Base-by-base conservation (phyloP, 148 eudicot species). In the Nepenthes mirabilis region DNA sequence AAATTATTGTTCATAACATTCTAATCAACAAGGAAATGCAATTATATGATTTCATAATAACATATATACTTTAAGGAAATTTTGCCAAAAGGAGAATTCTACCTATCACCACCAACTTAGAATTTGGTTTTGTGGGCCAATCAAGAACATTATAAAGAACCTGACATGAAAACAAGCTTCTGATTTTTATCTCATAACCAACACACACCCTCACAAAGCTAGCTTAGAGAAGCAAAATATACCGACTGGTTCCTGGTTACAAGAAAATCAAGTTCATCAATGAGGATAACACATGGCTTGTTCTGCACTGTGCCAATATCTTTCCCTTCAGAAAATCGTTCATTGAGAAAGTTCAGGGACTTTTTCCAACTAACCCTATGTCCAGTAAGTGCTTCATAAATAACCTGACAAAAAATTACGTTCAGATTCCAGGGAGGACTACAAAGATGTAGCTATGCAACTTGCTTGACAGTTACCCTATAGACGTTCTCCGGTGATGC, bases 121-220 rank as follows among this genome's bases (percentile, higher is more conserved):
- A 89, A 70, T 86, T 74, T 43, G 95, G 97, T 79, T 84, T 84
- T 40, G 90, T 89, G n/a, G 99, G 99, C 99, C 99, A 94, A 70
- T 94, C 97, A 72, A 94, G 99, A 78, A 94, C 84, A 82, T 94
- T 94, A 80, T 94, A 94, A 1, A 94, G 79, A 63, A 94, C 99
- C 99, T 94, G 89, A 49, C 37, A 40, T 56, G 47, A 51, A 63
- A 56, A 52, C 50, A 53, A 11, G 47, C 56, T 53, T 34, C 34
- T 52, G 32, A 64, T 11, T 56, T 56, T 50, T 43, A 12, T 45
- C 33, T 7, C 5, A 37, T 23, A 34, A 55, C 5, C 12, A 62
- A 37, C 43, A 45, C 3, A 35, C 14, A 35, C 51, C 40, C 14
- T 32, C 33, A 45, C 12, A 37, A 34, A 36, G 32, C 59, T 14